These are phyloP conservation scores for Cunninghamia lanceolata DNA, from an alignment of 75 land plant species.

Conservation along the genomic window DNA sequence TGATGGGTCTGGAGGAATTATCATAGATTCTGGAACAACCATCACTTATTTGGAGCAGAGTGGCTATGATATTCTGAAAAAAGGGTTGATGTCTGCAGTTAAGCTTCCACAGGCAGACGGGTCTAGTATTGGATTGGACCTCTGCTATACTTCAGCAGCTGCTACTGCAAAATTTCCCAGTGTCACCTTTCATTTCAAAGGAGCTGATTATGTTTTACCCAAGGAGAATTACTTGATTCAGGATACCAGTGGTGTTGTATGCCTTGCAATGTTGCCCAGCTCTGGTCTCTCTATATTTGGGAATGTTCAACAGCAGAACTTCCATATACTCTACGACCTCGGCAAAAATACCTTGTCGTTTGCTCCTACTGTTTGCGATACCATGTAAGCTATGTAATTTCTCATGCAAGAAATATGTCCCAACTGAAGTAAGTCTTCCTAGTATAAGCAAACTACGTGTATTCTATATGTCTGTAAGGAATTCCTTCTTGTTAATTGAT, in stretches of 20 bases:
- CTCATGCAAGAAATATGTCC: too few species aligned
- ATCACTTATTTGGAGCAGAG: slow-evolving; percentile 18
- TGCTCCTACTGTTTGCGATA: slow-evolving; percentile 4
- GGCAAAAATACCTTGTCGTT: neutral
- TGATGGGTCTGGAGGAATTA: slow-evolving; percentile 16
- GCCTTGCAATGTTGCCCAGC: slow-evolving; percentile 27
- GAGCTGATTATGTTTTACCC: slow-evolving; percentile 21
- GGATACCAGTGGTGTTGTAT: slow-evolving; percentile 11
- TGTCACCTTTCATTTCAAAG: slow-evolving; percentile 23
- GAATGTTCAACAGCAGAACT: slow-evolving; percentile 43
- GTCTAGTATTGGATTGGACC: slow-evolving; percentile 14
- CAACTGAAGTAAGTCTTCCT: too few species aligned
- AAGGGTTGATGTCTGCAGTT: neutral
- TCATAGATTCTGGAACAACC: slow-evolving; percentile 36
- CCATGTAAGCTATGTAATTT: neutral
- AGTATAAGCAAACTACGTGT: too few species aligned
- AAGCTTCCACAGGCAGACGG: slow-evolving; percentile 14
- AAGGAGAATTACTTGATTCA: slow-evolving; percentile 27
- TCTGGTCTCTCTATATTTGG: slow-evolving; percentile 29
- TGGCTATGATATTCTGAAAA: neutral
- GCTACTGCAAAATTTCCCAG: slow-evolving; percentile 18
- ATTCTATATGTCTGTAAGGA: too few species aligned
- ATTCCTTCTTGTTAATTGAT: too few species aligned
- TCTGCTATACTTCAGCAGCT: slow-evolving; percentile 22
- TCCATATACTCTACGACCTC: slow-evolving; percentile 35